Evolutionary conservation across 1,139 yeast species (phyloP).

Genomic region (Groenewaldozyma auringiensis): DNA sequence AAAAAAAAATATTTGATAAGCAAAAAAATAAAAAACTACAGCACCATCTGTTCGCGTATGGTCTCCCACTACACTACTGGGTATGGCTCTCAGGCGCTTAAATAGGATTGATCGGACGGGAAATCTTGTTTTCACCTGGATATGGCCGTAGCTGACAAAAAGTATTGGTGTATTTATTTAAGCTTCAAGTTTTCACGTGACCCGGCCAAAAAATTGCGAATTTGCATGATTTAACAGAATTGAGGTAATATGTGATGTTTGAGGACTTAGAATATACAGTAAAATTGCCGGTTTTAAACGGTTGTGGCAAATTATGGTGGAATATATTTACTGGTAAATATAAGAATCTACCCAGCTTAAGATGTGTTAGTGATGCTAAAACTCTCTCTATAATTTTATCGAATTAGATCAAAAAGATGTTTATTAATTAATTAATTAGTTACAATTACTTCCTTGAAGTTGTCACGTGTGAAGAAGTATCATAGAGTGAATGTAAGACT

Average conservation of each 20-base stretch:
- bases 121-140: conserved; percentile 9
- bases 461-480: too few relatives aligned
- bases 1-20: not conserved
- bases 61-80: conserved; percentile 9
- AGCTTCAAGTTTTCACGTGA: not conserved
- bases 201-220: not conserved
- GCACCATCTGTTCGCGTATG: conserved; percentile 9
- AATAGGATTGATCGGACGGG: conserved; percentile 10
- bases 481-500: too few relatives aligned
- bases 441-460: too few relatives aligned
- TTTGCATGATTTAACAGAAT: not conserved
- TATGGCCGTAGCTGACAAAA: conserved; percentile 9
- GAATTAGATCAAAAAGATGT: too few relatives aligned
- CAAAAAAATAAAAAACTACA: conserved; percentile 7
- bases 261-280: not conserved
- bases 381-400: too few relatives aligned
- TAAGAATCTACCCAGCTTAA: too few relatives aligned
- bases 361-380: too few relatives aligned
- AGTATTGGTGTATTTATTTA: not conserved
- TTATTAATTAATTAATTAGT: too few relatives aligned
- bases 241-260: conserved; percentile 5
- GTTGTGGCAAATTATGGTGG: not conserved
- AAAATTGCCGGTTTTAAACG: not conserved
- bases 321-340: too few relatives aligned
- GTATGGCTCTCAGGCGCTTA: conserved; percentile 9